Conservation (phyloP, 2,329 filamentous ascomycete genomes). For the Alternaria gansuensis region DNA sequence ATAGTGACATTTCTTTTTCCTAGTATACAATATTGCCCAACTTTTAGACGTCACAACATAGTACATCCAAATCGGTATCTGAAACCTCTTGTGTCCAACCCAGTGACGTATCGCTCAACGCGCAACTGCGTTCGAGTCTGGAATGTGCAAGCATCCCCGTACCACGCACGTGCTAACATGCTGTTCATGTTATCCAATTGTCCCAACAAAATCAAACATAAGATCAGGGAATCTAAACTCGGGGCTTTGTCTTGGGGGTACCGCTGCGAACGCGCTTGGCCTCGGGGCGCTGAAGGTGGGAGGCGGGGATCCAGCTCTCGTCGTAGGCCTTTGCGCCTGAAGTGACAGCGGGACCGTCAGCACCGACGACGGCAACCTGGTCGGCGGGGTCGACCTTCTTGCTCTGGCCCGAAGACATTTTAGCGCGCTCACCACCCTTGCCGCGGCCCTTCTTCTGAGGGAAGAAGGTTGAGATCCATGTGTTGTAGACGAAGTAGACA, state of each 20-base stretch:
- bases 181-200: background rate
- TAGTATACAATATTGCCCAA: conserved; percentile 33
- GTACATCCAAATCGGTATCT: conserved; percentile 25
- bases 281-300: conserved; percentile 86
- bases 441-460: conserved; percentile 75
- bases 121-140: background rate
- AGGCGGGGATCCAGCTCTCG: conserved; percentile 90
- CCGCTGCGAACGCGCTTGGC: conserved; percentile 67
- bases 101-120: conserved; percentile 4
- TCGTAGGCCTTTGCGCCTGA: conserved; percentile 80
- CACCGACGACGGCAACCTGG: conserved; percentile 70
- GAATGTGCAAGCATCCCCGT: conserved; percentile 1
- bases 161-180: background rate
- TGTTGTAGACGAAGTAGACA: conserved; percentile 97
- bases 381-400: conserved; percentile 72
- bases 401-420: conserved; percentile 66
- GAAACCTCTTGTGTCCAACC: conserved; percentile 2
- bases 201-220: background rate
- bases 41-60: conserved; percentile 24
- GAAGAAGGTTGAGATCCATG: conserved; percentile 96
- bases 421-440: conserved; percentile 72
- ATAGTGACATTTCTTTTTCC: conserved; percentile 18
- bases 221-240: conserved; percentile 31
- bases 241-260: conserved; percentile 53
- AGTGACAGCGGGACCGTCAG: conserved; percentile 74